Evolutionary conservation across 805 yeast species (phyloP).

Genomic region (Sugiyamaella mastotermitis): DNA sequence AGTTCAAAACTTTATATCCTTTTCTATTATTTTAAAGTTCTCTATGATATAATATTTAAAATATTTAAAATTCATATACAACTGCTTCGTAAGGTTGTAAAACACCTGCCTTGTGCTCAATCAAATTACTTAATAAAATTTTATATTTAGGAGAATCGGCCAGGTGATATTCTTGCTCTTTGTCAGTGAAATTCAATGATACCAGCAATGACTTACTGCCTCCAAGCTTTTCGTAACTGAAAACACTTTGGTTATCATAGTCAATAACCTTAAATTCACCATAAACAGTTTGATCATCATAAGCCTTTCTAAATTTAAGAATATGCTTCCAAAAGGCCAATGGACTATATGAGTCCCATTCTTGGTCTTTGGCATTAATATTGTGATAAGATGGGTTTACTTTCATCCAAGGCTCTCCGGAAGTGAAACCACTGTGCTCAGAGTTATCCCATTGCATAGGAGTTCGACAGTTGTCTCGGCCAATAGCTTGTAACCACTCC

Average conservation of each 20-base stretch:
- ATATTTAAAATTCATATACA: conserved; percentile 2
- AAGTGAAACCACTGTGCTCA: conserved; percentile 42
- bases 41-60: background rate
- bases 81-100: conserved; percentile 11
- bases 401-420: conserved; percentile 46
- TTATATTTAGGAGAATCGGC: background rate
- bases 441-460: conserved; percentile 51
- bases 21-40: too few species aligned
- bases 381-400: conserved; percentile 44
- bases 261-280: conserved; percentile 41
- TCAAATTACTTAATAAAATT: conserved; percentile 1
- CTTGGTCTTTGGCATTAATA: conserved; percentile 44
- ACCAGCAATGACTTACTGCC: conserved; percentile 8
- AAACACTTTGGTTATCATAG: conserved; percentile 37
- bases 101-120: conserved; percentile 1
- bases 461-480: conserved; percentile 51
- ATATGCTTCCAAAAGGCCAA: conserved; percentile 41
- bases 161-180: conserved; percentile 2
- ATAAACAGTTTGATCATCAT: conserved; percentile 39
- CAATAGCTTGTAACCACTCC: conserved; percentile 23
- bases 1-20: too few species aligned
- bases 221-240: conserved; percentile 30
- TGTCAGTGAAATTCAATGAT: conserved; percentile 9
- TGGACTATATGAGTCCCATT: conserved; percentile 41
- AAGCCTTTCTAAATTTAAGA: conserved; percentile 38